Evolutionary conservation across 2,329 filamentous ascomycete species (phyloP), one percentile per base, ranked within the genome.

Genomic region (Botrytis sinoallii): DNA sequence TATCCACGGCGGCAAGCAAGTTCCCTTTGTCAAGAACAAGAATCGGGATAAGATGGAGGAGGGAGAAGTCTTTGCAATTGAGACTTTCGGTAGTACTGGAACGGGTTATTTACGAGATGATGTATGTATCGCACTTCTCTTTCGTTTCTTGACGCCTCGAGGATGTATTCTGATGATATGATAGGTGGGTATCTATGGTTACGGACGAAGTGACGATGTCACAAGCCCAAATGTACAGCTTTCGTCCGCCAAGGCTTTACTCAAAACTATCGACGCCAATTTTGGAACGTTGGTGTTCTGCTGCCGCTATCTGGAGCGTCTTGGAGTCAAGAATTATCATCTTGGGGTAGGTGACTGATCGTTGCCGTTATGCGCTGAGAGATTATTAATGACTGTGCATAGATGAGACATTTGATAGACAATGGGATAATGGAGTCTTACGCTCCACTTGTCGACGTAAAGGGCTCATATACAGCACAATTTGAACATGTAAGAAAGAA

Each of bases 231-330:
- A 80, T 44, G 75, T 86, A 52, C 84, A 82, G 66, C 84, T 89
- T 18, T 82, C 85, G 5, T 88, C 86, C 1, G 89, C 89, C 20
- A 89, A 87, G 74, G 84, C 85, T 9, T 79, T 91, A 59, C 84
- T 88, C 75, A 88, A 87, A 77, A 87, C 84, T 0, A 90, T 91
- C 77, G 85, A 87, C 68, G 86, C 88, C 77, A 89, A 90, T 74
- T 91, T 91, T 74, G 88, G 88, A 32, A 89, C 86, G 0, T 77
- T 91, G 42, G 87, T 89, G 1, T 91, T 91, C 78, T 89, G 85
- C 73, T 85, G 88, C 32, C 86, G 89, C 12, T 90, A 91, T 75
- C 84, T 91, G 42, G 89, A 91, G 61, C 85, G 88, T n/a, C 82
- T 91, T n/a, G 89, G 89, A 0, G 79, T 87, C 29, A 85, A 90